These are phyloP conservation scores for Thinopyrum obtusiflorum DNA, from an alignment of 202 grass and related monocot species.

Conservation along the genomic window DNA sequence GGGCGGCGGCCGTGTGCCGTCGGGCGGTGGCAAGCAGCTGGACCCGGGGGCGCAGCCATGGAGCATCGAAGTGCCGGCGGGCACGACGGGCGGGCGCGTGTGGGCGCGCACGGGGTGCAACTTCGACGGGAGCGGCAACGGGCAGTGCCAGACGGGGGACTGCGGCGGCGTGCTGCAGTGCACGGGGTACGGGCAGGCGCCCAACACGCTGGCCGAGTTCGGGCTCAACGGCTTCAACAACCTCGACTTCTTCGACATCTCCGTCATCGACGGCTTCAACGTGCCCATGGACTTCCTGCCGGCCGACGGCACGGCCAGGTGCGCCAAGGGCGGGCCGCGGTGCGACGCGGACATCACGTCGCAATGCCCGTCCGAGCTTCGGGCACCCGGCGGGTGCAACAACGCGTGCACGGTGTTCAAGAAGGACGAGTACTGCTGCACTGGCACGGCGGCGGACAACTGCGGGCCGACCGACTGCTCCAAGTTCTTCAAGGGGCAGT, in stretches of 20 bases:
- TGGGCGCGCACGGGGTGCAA: constrained; percentile 57
- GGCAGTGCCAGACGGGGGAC: constrained; percentile 45
- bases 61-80: constrained; percentile 28
- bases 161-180: constrained; percentile 53
- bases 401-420: constrained; percentile 52
- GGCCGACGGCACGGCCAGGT: constrained; percentile 20
- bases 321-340: constrained; percentile 29
- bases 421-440: constrained; percentile 55
- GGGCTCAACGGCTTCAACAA: constrained; percentile 3
- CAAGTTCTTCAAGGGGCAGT: constrained; percentile 48
- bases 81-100: constrained; percentile 40
- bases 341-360: constrained; percentile 35
- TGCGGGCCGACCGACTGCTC: constrained; percentile 49
- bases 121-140: constrained; percentile 48
- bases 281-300: constrained; percentile 56
- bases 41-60: constrained; percentile 25
- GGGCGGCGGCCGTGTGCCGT: too few relatives aligned
- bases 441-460: background rate
- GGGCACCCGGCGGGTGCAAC: constrained; percentile 34
- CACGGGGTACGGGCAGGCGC: constrained; percentile 28
- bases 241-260: constrained; percentile 58
- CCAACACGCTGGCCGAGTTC: constrained; percentile 57
- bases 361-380: constrained; percentile 40
- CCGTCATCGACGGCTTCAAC: constrained; percentile 52
- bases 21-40: constrained; percentile 12